Evolutionary conservation across 1,139 yeast species (phyloP).

Genomic region (Meyerozyma smithsonii): DNA sequence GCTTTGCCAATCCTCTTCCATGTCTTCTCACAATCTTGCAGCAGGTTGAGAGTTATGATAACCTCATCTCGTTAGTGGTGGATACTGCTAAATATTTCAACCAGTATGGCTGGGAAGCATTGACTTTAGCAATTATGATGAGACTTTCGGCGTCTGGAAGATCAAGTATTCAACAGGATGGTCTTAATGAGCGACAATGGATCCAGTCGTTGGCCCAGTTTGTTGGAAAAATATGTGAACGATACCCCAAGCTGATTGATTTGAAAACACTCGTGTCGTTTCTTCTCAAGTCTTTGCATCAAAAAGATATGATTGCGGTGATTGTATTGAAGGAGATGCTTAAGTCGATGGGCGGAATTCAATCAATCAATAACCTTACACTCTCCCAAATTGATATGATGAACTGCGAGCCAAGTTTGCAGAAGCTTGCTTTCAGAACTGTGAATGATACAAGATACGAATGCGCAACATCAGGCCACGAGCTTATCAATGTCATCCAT

Average conservation of each 20-base stretch:
- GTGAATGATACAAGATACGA: constrained; percentile 58
- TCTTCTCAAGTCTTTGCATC: constrained; percentile 61
- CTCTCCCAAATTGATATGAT: constrained; percentile 61
- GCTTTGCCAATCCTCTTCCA: constrained; percentile 79
- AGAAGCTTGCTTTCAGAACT: constrained; percentile 51
- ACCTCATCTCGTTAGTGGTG: constrained; percentile 72
- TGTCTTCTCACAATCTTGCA: constrained; percentile 59
- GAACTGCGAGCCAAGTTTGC: constrained; percentile 60
- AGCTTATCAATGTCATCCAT: constrained; percentile 46
- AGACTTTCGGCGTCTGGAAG: constrained; percentile 67
- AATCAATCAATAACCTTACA: constrained; percentile 61
- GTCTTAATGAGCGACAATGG: constrained; percentile 82
- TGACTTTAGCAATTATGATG: constrained; percentile 68
- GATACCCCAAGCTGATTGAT: constrained; percentile 47
- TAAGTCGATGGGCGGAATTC: constrained; percentile 78
- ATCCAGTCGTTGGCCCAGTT: constrained; percentile 67
- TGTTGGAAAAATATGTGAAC: constrained; percentile 58
- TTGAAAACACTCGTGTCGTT: constrained; percentile 54
- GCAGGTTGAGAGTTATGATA: constrained; percentile 89
- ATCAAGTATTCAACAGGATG: constrained; percentile 68
- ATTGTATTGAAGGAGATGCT: constrained; percentile 67
- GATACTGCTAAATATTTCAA: constrained; percentile 78
- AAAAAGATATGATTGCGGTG: constrained; percentile 59
- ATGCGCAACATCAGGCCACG: constrained; percentile 45
- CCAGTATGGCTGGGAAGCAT: constrained; percentile 79